These are phyloP conservation scores for Yamadazyma pseudoaaseri DNA, from an alignment of 1,139 yeast species.

Conservation along the genomic window DNA sequence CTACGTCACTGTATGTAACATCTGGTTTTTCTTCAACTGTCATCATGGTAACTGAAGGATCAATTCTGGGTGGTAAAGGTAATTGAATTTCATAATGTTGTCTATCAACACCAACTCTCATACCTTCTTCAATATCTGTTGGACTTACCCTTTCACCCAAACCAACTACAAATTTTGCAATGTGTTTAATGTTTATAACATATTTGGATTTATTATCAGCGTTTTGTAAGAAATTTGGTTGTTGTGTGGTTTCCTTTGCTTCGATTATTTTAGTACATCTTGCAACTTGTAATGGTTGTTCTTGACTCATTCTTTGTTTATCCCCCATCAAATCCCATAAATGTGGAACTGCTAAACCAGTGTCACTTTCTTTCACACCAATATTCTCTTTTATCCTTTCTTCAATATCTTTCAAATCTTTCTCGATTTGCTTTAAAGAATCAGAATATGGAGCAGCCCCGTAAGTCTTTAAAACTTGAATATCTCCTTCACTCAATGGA, in stretches of 20 bases:
- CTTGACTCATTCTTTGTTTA: conserved; percentile 87
- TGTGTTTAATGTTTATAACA: conserved; percentile 94
- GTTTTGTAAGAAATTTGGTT: conserved; percentile 42
- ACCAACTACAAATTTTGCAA: conserved; percentile 96
- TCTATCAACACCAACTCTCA: conserved; percentile 99
- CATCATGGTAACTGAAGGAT: conserved; percentile 99
- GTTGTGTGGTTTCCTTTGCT: conserved; percentile 39
- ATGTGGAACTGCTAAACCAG: conserved; percentile 94
- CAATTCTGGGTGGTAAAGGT: conserved; percentile 96
- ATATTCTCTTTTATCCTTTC: conserved; percentile 88
- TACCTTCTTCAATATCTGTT: conserved; percentile 98
- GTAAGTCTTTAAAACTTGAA: conserved; percentile 92
- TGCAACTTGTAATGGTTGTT: conserved; percentile 96
- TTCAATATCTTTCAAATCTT: conserved; percentile 81
- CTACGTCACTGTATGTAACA: conserved; percentile 87
- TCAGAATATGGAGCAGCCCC: conserved; percentile 96
- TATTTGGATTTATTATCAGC: conserved; percentile 87
- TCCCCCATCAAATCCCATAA: conserved; percentile 98
- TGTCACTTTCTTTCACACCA: conserved; percentile 92
- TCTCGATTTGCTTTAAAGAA: conserved; percentile 75
- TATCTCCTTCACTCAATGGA: conserved; percentile 94
- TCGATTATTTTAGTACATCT: conserved; percentile 97
- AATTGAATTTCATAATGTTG: conserved; percentile 94
- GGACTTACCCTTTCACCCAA: conserved; percentile 97
- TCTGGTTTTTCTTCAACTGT: conserved; percentile 98